phyloP scores from a whole-genome alignment of 192 early-diverging fungal species.

The Coemansia aciculifera region DNA sequence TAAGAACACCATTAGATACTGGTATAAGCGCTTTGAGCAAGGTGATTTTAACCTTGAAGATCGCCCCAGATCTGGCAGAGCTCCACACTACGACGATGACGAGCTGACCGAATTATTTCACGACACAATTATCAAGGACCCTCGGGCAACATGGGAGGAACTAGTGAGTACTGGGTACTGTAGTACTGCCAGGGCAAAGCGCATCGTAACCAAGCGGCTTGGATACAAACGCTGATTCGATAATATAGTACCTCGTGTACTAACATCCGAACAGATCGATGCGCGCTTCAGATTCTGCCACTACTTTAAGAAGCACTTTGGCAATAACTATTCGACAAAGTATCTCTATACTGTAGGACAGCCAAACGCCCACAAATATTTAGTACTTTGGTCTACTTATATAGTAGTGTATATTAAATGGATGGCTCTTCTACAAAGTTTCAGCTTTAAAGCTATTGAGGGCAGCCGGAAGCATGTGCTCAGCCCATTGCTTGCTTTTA shows the following conservation, averaged over 20 bases:
- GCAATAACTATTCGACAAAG: not conserved
- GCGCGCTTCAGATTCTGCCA: no score
- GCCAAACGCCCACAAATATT: slow-evolving; percentile 19
- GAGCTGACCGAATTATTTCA: not conserved
- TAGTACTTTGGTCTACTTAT: not conserved
- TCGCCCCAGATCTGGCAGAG: not conserved
- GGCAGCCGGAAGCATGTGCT: slow-evolving; percentile 15
- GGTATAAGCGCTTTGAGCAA: not conserved
- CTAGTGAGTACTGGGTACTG: not conserved
- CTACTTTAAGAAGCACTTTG: no score
- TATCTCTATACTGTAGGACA: slow-evolving; percentile 18
- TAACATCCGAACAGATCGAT: no score
- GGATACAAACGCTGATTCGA: not conserved
- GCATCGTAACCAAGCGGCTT: not conserved
- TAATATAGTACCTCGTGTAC: not conserved
- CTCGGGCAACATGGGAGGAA: not conserved
- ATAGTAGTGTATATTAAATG: not conserved
- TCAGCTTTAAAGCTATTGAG: slow-evolving; percentile 13
- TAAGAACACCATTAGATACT: not conserved
- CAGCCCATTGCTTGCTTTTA: slow-evolving; percentile 40
- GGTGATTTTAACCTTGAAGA: not conserved
- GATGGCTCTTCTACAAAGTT: not conserved
- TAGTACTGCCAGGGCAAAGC: not conserved
- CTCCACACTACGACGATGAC: not conserved
- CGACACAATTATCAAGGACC: not conserved